Percentiles rank a stretch among this genome's conserved stretches.
phyloP scores from a whole-genome alignment of 768 basidiomycete genomes.

The Artomyces pyxidatus region DNA sequence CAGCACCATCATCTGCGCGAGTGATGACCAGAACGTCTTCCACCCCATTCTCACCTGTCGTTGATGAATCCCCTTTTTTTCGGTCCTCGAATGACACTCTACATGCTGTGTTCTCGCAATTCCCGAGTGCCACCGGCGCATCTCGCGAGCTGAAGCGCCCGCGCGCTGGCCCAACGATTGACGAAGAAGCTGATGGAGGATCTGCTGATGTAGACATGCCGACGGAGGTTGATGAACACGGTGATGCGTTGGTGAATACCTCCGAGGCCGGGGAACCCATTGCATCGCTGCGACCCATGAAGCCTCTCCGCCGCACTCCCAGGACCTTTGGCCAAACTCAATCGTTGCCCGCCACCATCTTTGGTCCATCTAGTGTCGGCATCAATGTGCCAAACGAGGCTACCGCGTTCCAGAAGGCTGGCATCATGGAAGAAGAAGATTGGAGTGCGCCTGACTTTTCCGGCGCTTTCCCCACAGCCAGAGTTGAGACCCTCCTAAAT shows the following conservation, averaged over 20 bases:
- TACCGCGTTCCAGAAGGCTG: not conserved
- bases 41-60: not conserved
- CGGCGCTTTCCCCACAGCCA: not conserved
- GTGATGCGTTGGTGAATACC: slow-evolving; percentile 3
- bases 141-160: slow-evolving; percentile 32
- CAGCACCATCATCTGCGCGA: not conserved
- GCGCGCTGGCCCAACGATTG: slow-evolving; percentile 13
- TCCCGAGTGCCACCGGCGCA: slow-evolving; percentile 19
- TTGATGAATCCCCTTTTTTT: slow-evolving; percentile 30
- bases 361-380: not conserved
- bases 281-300: slow-evolving; percentile 24
- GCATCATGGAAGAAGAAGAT: slow-evolving; percentile 12
- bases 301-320: slow-evolving; percentile 28
- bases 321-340: slow-evolving; percentile 12
- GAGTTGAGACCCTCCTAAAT: not conserved
- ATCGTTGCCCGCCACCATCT: slow-evolving; percentile 12
- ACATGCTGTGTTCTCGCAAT: slow-evolving; percentile 36
- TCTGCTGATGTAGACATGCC: slow-evolving; percentile 1
- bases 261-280: slow-evolving; percentile 6
- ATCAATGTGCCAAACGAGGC: not conserved
- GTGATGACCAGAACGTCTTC: not conserved
- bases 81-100: slow-evolving; percentile 50
- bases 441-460: slow-evolving; percentile 12
- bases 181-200: slow-evolving; percentile 10
- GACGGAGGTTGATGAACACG: not conserved